phyloP scores from a whole-genome alignment of 2,329 filamentous ascomycete genomes.

The Chaetomium strumarium region DNA sequence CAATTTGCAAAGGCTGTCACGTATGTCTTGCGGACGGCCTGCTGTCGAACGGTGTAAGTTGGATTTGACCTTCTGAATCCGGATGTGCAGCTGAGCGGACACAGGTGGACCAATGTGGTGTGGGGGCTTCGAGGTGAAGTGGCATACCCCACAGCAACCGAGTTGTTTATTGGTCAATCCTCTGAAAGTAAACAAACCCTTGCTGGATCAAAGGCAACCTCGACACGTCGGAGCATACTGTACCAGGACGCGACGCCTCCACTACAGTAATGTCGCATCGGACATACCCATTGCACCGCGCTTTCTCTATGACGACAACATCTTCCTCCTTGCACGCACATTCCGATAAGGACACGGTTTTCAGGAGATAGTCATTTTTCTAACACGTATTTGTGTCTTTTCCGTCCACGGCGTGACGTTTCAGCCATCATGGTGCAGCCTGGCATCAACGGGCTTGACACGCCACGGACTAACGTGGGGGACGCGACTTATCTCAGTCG shows the following conservation, averaged over 20 bases:
- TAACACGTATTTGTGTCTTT: background rate
- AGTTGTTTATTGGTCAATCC: constrained; percentile 19
- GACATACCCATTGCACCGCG: background rate
- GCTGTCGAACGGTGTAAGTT: too few species aligned
- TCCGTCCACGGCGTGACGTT: constrained; percentile 1
- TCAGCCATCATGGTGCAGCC: constrained; percentile 54
- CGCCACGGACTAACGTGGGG: constrained; percentile 76
- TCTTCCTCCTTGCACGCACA: background rate
- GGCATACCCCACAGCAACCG: too few species aligned
- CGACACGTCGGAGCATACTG: constrained; percentile 6
- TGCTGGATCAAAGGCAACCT: constrained; percentile 6
- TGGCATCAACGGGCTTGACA: constrained; percentile 65
- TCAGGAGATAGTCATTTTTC: background rate
- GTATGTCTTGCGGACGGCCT: too few species aligned
- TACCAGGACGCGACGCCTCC: constrained; percentile 18
- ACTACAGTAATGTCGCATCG: background rate
- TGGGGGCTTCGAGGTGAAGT: too few species aligned
- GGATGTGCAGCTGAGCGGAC: too few species aligned
- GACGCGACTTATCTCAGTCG: constrained; percentile 75
- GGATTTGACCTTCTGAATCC: too few species aligned
- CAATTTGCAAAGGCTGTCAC: too few species aligned
- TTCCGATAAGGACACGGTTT: background rate
- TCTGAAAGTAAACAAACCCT: constrained; percentile 26
- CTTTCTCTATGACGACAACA: background rate
- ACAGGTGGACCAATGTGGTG: too few species aligned